Base-by-base conservation (phyloP, 2,329 filamentous ascomycete genomes). In the Graphilbum fragrans region DNA sequence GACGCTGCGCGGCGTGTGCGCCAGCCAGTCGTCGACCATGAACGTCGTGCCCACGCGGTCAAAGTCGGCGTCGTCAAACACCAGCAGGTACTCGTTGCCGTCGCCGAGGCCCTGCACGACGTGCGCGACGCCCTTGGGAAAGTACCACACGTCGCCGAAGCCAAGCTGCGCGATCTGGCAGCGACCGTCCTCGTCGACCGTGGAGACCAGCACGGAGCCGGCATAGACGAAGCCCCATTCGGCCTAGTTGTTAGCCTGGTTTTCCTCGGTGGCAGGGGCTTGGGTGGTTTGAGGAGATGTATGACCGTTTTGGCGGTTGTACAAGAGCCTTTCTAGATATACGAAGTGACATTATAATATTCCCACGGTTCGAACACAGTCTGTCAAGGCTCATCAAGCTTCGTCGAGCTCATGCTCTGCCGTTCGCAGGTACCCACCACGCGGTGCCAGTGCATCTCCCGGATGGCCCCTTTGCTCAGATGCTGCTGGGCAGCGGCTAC, bases 11-110 rank as follows among this genome's bases (percentile, higher is more conserved):
- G 80, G 79, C 0, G 78, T 83, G 52, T 82, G 78, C 0, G 70
- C 61, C 29, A 84, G 65, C 79, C 79, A 83, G 59, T 84, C 79
- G 47, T 79, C 77, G 20, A 83, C 66, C 60, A 77, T 80, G 64
- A 83, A 84, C 1, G 80, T 82, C 0, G 75, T 80, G n/a, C 74
- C 75, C 23, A 69, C 60, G 39, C 69, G 70, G 52, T 82, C 77
- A 52, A 82, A 83, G 50, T 82, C 67, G 3, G 73, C 72, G 22
- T 81, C 74, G 55, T 80, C 68, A 48, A 80, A 80, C 38, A 80
- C 66, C 3, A 79, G 62, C 1, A 79, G 60, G 52, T 77, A 78
- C 52, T 79, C 74, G 33, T 58, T 61, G 1, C 74, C 74, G 25
- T 67, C 59, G 4, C 68, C 69, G 12, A 76, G 65, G 0, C 64